These are phyloP conservation scores for Pichia sp. DNA, from an alignment of 1,139 yeast genomes.

Conservation along the genomic window DNA sequence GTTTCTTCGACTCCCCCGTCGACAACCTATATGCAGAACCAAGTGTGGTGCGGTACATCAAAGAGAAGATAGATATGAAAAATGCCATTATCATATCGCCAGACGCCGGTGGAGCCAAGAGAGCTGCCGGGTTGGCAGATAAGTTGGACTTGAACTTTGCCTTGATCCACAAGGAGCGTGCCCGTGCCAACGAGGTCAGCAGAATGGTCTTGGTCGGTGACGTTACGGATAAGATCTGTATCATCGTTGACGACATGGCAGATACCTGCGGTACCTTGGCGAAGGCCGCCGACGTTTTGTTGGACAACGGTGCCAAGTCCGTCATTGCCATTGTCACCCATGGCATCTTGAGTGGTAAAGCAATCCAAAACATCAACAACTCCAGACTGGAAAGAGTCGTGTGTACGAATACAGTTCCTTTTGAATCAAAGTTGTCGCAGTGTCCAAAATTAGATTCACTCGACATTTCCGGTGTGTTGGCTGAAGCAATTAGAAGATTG, in stretches of 20 bases:
- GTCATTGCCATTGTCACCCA: conserved; percentile 96
- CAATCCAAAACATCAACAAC: conserved; percentile 75
- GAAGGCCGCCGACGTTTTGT: conserved; percentile 87
- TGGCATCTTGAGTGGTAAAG: conserved; percentile 87
- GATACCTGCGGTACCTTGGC: conserved; percentile 97
- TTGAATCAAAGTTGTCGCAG: conserved; percentile 63
- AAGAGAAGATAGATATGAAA: conserved; percentile 61
- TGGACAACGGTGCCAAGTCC: conserved; percentile 73
- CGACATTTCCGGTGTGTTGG: conserved; percentile 84
- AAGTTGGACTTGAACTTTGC: conserved; percentile 90
- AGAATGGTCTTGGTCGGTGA: conserved; percentile 97
- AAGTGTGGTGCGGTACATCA: conserved; percentile 80
- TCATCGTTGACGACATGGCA: conserved; percentile 96
- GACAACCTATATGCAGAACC: conserved; percentile 97
- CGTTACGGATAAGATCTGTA: conserved; percentile 79
- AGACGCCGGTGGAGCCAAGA: conserved; percentile 98
- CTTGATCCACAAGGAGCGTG: conserved; percentile 93
- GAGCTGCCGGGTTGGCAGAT: conserved; percentile 96
- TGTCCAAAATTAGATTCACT: conserved; percentile 78
- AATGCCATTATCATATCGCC: conserved; percentile 90
- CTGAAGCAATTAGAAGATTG: conserved; percentile 94
- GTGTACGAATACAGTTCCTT: conserved; percentile 93
- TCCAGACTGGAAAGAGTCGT: conserved; percentile 76
- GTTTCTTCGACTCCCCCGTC: conserved; percentile 93
- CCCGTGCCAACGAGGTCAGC: conserved; percentile 89